These are phyloP conservation scores for Penicillium canescens DNA, from an alignment of 495 filamentous ascomycete genomes.

Conservation along the genomic window DNA sequence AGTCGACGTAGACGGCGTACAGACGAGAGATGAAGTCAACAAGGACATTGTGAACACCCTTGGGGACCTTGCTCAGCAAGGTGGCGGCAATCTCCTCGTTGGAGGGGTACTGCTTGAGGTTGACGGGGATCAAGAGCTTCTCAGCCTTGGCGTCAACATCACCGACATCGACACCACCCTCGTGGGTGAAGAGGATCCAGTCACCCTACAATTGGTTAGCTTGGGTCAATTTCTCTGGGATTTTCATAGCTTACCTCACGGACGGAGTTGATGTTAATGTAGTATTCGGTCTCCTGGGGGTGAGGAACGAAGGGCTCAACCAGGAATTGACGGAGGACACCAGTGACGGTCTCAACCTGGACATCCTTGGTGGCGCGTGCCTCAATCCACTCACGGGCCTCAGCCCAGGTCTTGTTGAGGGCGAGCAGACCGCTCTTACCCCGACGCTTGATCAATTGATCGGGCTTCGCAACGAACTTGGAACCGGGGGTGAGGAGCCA, in stretches of 20 bases:
- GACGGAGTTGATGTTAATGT: conserved; percentile 95
- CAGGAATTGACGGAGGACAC: conserved; percentile 89
- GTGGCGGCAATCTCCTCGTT: conserved; percentile 86
- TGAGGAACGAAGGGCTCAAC: conserved; percentile 99
- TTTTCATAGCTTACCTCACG: conserved; percentile 67
- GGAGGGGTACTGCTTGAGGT: conserved; percentile 91
- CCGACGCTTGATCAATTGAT: conserved; percentile 98
- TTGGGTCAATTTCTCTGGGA: background rate
- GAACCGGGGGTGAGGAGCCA: conserved; percentile 81
- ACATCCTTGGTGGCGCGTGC: conserved; percentile 86
- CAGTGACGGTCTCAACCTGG: conserved; percentile 88
- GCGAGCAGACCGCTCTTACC: conserved; percentile 97
- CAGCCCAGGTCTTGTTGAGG: conserved; percentile 96
- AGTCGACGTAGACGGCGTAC: conserved; percentile 98
- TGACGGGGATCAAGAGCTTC: conserved; percentile 96
- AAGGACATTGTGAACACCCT: conserved; percentile 94
- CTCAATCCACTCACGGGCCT: conserved; percentile 90
- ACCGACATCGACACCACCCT: conserved; percentile 98
- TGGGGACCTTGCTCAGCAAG: conserved; percentile 89
- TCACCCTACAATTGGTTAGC: conserved; percentile 69
- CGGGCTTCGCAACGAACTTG: conserved; percentile 98
- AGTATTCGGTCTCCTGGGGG: conserved; percentile 90
- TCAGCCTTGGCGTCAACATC: conserved; percentile 99
- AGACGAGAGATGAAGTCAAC: conserved; percentile 95
- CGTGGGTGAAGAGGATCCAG: conserved; percentile 99